Base-by-base conservation (phyloP, 352 stramenopile species). In the Phytophthora sp. region DNA sequence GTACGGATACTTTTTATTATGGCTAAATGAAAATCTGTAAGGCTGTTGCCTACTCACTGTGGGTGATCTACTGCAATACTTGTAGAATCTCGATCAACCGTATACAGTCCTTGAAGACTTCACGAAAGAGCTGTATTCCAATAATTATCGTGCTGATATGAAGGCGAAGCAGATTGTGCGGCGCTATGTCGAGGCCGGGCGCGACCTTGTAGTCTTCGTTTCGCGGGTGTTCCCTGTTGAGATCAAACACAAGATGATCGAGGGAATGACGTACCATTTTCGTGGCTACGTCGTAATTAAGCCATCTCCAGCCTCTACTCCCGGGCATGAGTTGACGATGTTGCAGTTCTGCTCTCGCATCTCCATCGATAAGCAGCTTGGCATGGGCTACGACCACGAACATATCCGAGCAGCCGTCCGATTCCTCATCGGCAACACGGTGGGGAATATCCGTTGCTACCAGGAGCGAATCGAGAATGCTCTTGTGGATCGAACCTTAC, bases 321-420 rank as follows among this genome's bases (percentile, higher is more conserved):
- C 57, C 20, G 52, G 46, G 6, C 41, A 63, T 8, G 66, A 80
- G 18, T 58, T 69, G 23, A 71, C 77, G n/a, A 62, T 88, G 27
- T 57, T 88, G 39, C 74, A 87, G 55, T 78, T 74, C 50, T 83
- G 75, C 50, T 71, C 73, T 21, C 66, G 82, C 16, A 79, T 82
- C 42, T 83, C 77, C 13, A 74, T 79, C n/a, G 68, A 86, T 46
- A 74, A 76, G 24, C 70, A 55, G 8, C 54, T 72, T 57, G 70
- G 68, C 16, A 54, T 56, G 35, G 42, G 42, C 15, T 56, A 70
- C 35, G 35, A 68, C 21, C 41, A 67, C 39, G 49, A 53, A 11
- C 59, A 78, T 24, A 60, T 73, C 7, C 70, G 73, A 5, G 63
- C 73, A 33, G 58, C 82, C 23, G 75, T 64, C n/a, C 66, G 80